These are phyloP conservation scores for Pelargonium nanum DNA, from an alignment of 345 rosid species.

Conservation along the genomic window DNA sequence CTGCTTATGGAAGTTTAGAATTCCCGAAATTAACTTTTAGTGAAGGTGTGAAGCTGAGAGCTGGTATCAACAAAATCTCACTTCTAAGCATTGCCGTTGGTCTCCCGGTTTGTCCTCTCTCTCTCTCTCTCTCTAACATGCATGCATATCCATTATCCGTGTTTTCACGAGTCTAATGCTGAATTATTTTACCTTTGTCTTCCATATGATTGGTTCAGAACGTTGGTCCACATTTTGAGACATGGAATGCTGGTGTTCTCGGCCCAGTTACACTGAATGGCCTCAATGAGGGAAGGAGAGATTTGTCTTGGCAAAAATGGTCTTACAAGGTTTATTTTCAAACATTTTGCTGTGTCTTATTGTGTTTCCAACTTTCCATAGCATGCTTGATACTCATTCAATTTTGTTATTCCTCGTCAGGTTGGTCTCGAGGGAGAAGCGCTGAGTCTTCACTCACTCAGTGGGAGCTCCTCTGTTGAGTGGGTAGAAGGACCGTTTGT, in stretches of 20 bases:
- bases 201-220: conserved; percentile 37
- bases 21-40: conserved; percentile 73
- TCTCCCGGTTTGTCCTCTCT: conserved; percentile 61
- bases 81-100: conserved; percentile 92
- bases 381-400: conserved; percentile 3
- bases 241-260: conserved; percentile 92
- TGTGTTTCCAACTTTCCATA: no score
- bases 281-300: conserved; percentile 56
- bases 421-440: conserved; percentile 78
- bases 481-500: conserved; percentile 67
- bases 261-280: conserved; percentile 84
- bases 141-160: background rate
- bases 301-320: conserved; percentile 86
- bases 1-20: conserved; percentile 81
- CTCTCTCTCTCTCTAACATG: conserved; percentile 11
- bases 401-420: conserved; percentile 23
- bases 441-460: conserved; percentile 65
- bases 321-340: conserved; percentile 47
- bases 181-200: conserved; percentile 7
- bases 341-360: background rate
- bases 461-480: conserved; percentile 67
- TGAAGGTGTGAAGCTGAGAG: conserved; percentile 60
- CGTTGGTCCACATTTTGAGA: conserved; percentile 96
- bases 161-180: background rate
- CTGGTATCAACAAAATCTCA: conserved; percentile 74